Evolutionary conservation across 2,329 filamentous ascomycete genomes (phyloP).

Genomic region (Sporothrix variecibatus): DNA sequence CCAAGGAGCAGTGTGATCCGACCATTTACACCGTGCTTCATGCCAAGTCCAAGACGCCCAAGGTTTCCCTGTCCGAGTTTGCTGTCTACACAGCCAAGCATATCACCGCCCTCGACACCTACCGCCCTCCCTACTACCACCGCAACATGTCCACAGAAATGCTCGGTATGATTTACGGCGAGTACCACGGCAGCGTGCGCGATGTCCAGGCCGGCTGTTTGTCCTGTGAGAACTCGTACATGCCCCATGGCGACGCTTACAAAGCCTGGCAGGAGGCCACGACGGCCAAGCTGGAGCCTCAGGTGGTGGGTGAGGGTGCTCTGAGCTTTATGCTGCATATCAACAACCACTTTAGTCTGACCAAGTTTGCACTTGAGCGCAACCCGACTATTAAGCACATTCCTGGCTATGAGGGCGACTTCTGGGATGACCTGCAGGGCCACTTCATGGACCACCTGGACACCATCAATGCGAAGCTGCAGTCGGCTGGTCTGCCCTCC

Average conservation of each 20-base stretch:
- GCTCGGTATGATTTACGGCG: constrained; percentile 53
- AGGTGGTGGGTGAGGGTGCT: constrained; percentile 18
- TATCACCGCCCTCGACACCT: constrained; percentile 63
- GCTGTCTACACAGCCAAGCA: constrained; percentile 67
- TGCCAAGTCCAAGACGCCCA: constrained; percentile 45
- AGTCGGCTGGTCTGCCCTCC: not conserved
- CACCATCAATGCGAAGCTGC: constrained; percentile 24
- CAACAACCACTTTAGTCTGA: constrained; percentile 25
- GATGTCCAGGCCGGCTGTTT: constrained; percentile 36
- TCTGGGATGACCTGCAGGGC: constrained; percentile 24
- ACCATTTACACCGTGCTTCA: constrained; percentile 67
- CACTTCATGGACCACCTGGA: constrained; percentile 27
- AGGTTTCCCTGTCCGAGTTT: constrained; percentile 56
- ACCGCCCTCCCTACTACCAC: constrained; percentile 67
- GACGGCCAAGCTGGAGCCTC: constrained; percentile 25
- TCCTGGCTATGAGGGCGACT: constrained; percentile 7
- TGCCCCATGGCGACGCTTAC: constrained; percentile 42
- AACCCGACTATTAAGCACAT: constrained; percentile 20
- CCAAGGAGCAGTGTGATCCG: constrained; percentile 63
- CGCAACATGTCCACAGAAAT: constrained; percentile 60
- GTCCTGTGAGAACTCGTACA: constrained; percentile 40
- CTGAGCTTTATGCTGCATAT: constrained; percentile 31
- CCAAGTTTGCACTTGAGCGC: constrained; percentile 23
- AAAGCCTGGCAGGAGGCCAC: constrained; percentile 37
- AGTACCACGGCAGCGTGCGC: constrained; percentile 36